Evolutionary conservation across 23 red algal genomes (phyloP), one percentile per base, ranked within the genome.

Genomic region (Chondrus crispus): DNA sequence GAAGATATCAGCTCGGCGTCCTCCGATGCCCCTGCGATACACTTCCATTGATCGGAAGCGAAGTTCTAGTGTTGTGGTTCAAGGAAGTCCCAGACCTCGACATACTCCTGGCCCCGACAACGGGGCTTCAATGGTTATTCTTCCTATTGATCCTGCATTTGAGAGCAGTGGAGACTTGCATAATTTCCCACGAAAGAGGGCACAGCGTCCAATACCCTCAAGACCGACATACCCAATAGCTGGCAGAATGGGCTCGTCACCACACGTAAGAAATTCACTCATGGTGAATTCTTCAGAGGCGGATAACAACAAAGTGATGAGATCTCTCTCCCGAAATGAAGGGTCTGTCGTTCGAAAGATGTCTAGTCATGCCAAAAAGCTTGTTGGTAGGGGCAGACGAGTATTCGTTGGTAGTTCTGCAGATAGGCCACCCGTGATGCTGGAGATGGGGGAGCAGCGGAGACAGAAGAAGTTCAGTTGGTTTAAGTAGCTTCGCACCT

Each of bases 311-410:
- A 64, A 69, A 20, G 64, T 78, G 13, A 51, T 64, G 26, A 64
- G 87, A 11, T 80, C 87, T 36, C 50, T 79, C 28, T 74, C 87
- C 12, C 70, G 87, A n/a, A 69, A 44, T 45, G 87, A 80, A 37
- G 87, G 87, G 3, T 53, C 55, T 20, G 87, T 80, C 14, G 87
- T 90, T 36, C 87, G 87, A 26, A 90, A 90, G 48, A 90, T 90
- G 87, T 90, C 87, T 9, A 90, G 68, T 70, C 87, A 80, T 63
- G 87, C 87, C 24, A 69, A 73, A 30, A 80, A 58, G 46, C 73
- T 90, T 22, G 72, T 90, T 19, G 51, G 72, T n/a, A 42, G 87
- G 46, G 58, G 87, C 13, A 42, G 40, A 19, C 32, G 71, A 7
- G 60, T 32, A 6, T 22, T 90, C 22, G 72, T 90, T 36, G 51